Base-by-base conservation (phyloP, 2,329 filamentous ascomycete species). In the Trichoderma hamatum region DNA sequence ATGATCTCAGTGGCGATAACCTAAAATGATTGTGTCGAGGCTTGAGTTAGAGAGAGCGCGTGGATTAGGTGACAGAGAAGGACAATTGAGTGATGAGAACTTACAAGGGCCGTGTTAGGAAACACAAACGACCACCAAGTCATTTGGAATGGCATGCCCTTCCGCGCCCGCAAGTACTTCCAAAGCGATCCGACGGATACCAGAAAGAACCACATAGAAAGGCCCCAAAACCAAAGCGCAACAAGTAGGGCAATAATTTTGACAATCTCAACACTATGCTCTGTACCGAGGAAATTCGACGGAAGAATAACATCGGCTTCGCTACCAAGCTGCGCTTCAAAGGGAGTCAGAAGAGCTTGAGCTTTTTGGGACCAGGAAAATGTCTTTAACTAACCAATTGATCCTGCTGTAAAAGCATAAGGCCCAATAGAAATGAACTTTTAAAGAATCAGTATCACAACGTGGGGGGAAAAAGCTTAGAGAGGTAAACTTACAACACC, bases 61-160 rank as follows among this genome's bases (percentile, higher is more conserved):
- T n/a, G 14, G 14, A 28, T 21, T 21, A 21, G 24, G 4, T 4
- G 21, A 30, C 7, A 13, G 36, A 24, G 19, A n/a, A 43, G 11
- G 28, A 11, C 5, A 28, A n/a, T 6, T 2, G 9, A 34, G 7
- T 43, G 49, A 34, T n/a, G n/a, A 21, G 39, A 54, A 46, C 76
- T 62, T 75, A 79, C 86, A 70, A 93, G 80, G 0, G 90, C 91
- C 0, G 92, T 94, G 73, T 94, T 93, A 2, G 92, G 92, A 74
- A 94, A 94, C 5, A 94, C 85, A 78, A 94, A 95, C 3, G 89
- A 92, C 79, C 90, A 96, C 89, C 92, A 96, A 1, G 90, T 92
- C 91, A 96, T 94, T 21, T 91, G 90, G 75, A 94, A 96, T 4
- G 88, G 85, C 82, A 94, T 88, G 69, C 84, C 86, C 46, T 85